Base-by-base conservation (phyloP, 441 rosid species). In the Corymbia calophylla region DNA sequence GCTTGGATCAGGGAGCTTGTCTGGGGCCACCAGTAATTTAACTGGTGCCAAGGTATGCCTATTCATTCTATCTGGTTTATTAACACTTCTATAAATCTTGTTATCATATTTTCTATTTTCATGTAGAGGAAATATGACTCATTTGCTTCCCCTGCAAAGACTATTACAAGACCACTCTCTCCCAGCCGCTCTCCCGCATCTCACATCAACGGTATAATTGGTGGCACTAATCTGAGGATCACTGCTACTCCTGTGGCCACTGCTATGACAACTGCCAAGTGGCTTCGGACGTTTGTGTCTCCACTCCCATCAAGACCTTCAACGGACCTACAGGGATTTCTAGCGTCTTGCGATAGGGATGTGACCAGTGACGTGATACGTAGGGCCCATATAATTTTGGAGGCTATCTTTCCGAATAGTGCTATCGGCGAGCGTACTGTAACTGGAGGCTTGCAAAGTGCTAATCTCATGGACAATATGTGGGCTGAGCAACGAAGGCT, bases 251-350 rank as follows among this genome's bases (percentile, higher is more conserved):
- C 99, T 47, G 97, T 97, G 86, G 96, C 96, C 93, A 94, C 98
- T 44, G 99, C 98, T 87, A 97, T 98, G 99, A 95, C 98, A 89
- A 98, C 99, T 89, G 99, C 99, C 77, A 97, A 97, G 93, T 98
- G 99, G 99, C 99, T 98, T 62, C 94, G 97, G 62, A 94, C 94
- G 55, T 94, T 96, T 89, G 93, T 98, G 90, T 97, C 97, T 90
- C 96, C 98, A 87, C 96, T 96, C 87, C 93, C 95, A 87, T 92
- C 98, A 73, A 95, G 95, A 92, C 99, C 99, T 64, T 95, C 99
- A 32, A 92, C 91, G 23, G 98, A 94, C 91, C 91, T 98, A 93
- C 96, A 94, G 91, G 94, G 90, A 62, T 97, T 96, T 89, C 92
- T 98, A 87, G 93, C 94, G 56, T 97, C 96, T 8, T 98, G 99